Evolutionary conservation across 768 basidiomycete species (phyloP), one percentile per base, ranked within the genome.

Genomic region (Leccinum subtestaceum): DNA sequence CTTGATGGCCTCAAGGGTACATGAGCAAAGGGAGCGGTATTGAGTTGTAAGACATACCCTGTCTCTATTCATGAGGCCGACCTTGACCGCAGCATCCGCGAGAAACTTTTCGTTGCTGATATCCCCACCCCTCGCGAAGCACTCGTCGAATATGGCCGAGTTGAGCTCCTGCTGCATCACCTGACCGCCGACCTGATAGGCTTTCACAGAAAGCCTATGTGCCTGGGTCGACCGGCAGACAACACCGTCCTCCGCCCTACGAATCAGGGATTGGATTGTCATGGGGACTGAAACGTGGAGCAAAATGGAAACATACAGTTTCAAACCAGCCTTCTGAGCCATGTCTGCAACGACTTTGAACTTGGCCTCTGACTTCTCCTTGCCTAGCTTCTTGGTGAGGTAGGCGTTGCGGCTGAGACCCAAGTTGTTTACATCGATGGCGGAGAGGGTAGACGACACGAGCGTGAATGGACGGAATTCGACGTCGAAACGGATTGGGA

Each of bases 121-220:
- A 53, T 82, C 80, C 58, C 73, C 68, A 11, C 73, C 74, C 23
- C 70, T 64, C 57, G 77, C 75, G 58, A 81, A 77, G 60, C 72
- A 76, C 1, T 74, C 74, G 46, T 76, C 64, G 62, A 77, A 82
- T 5, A 81, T 55, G 55, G 70, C 67, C 38, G 75, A 65, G 53
- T 74, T 70, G 1, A 82, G 59, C 1, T 67, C 59, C 13, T 69
- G 60, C 60, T 83, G 81, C 59, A 76, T 72, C 23, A 64, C 60
- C 61, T 75, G 70, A 9, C 80, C 79, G 47, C 75, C 77, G 25
- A 74, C 65, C 58, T 75, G 68, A 57, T 75, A 79, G 11, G 81
- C 79, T 52, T 78, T 76, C 36, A 72, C 73, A 9, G 81, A 62
- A 25, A 83, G 72, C 27, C 82, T 71, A 60, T 84, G 81, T 2